Evolutionary conservation across 192 early-diverging fungal species (phyloP).

Genomic region (Backusella tarrabulga): DNA sequence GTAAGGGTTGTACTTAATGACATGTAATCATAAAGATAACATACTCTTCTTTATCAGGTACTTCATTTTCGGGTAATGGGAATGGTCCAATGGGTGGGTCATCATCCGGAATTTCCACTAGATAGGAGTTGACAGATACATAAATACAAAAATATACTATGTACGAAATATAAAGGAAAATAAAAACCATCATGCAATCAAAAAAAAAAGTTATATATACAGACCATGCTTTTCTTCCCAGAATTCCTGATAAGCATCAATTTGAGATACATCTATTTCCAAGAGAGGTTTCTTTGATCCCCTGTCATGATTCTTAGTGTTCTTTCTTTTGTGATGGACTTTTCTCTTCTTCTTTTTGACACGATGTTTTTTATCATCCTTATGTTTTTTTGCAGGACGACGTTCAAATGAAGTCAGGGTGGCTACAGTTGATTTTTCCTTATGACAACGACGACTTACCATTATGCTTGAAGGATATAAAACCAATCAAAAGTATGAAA

Average conservation of each 20-base stretch:
- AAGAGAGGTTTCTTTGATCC: conserved; percentile 2
- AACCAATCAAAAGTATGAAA: no score
- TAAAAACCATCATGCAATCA: background rate
- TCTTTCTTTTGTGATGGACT: conserved; percentile 1
- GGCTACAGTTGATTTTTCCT: background rate
- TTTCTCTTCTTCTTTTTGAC: conserved; percentile 17
- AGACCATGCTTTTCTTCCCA: conserved; percentile 61
- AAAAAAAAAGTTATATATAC: background rate
- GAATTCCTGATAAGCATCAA: conserved; percentile 45
- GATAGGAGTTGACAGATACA: no score
- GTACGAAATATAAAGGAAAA: background rate
- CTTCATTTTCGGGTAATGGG: conserved; percentile 58
- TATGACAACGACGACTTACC: no score
- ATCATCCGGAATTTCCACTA: conserved; percentile 62
- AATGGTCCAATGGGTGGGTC: conserved; percentile 61
- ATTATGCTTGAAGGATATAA: no score
- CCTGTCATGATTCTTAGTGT: background rate
- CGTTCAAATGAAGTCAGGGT: conserved; percentile 42
- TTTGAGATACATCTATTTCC: conserved; percentile 26
- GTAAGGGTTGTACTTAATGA: background rate
- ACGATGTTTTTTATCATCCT: background rate
- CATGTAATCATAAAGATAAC: background rate
- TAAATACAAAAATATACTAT: background rate
- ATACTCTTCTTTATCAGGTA: conserved; percentile 58
- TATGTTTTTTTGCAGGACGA: conserved; percentile 18